Percentiles rank a stretch among this genome's conserved stretches.
Evolutionary conservation across 495 filamentous ascomycete species (phyloP).

Genomic region (Aspergillus sclerotiicarbonarius): DNA sequence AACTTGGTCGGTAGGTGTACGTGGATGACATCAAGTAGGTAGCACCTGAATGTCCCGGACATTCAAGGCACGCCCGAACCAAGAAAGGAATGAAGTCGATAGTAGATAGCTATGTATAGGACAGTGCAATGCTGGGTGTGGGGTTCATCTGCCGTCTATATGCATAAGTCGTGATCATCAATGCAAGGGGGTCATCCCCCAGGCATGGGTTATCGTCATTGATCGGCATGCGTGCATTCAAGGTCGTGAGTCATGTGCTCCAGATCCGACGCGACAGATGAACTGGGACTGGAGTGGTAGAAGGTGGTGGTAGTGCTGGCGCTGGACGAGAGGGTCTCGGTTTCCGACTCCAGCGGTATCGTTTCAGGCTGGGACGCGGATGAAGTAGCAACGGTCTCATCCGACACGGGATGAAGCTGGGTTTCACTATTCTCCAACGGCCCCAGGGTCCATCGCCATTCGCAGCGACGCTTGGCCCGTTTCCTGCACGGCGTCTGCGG

Average conservation of each 20-base stretch:
- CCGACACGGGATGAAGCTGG: neutral
- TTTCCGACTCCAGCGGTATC: neutral
- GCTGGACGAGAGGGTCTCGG: neutral
- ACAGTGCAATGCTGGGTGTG: neutral
- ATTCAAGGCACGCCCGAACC: neutral
- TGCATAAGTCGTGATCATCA: constrained; percentile 20
- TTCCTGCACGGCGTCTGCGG: constrained; percentile 50
- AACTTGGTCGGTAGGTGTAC: neutral
- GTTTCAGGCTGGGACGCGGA: neutral
- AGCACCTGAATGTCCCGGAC: neutral
- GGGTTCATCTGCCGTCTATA: constrained; percentile 14
- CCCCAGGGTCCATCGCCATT: constrained; percentile 59
- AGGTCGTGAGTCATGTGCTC: neutral
- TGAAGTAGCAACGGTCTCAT: neutral
- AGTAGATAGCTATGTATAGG: neutral
- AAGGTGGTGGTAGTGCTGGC: neutral
- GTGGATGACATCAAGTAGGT: constrained; percentile 2
- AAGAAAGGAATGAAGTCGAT: neutral
- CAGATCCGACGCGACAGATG: constrained; percentile 4
- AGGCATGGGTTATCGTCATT: constrained; percentile 16
- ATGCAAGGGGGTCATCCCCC: constrained; percentile 13
- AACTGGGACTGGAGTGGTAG: constrained; percentile 8
- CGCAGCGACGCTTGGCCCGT: constrained; percentile 49
- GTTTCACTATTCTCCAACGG: constrained; percentile 25
- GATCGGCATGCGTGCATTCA: constrained; percentile 13